phyloP scores from a whole-genome alignment of 2,329 filamentous ascomycete species.

The Tolypocladium guangdongense region DNA sequence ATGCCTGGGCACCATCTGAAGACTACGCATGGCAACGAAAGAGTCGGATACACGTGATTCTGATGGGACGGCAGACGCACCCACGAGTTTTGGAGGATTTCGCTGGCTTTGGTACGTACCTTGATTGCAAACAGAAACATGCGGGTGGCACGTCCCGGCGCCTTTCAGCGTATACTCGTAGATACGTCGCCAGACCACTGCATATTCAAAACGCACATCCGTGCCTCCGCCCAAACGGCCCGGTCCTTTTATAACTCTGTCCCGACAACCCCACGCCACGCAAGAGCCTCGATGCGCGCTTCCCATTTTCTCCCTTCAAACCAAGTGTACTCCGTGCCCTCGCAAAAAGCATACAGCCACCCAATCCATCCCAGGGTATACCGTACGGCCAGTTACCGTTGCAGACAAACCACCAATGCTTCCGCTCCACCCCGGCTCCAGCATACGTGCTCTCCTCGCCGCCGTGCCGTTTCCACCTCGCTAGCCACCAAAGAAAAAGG shows the following conservation, averaged over 20 bases:
- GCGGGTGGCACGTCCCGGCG: not conserved
- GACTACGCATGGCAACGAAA: not conserved
- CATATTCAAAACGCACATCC: not conserved
- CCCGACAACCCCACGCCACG: not conserved
- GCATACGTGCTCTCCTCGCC: not conserved
- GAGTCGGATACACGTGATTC: too few species aligned
- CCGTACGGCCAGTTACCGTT: not conserved
- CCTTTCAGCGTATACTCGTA: too few species aligned
- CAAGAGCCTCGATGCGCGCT: not conserved
- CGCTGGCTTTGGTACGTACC: not conserved
- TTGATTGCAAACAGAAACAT: not conserved
- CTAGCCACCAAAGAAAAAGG: conserved; percentile 59
- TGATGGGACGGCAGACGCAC: not conserved
- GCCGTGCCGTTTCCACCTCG: conserved; percentile 16
- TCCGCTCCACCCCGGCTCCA: not conserved
- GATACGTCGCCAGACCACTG: not conserved
- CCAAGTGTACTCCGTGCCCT: not conserved
- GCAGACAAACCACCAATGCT: not conserved
- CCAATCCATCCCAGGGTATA: not conserved
- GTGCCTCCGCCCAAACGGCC: not conserved
- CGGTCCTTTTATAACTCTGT: not conserved
- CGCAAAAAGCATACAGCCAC: not conserved
- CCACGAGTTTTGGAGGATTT: not conserved
- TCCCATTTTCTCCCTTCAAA: not conserved
- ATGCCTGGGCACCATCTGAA: not conserved